phyloP scores from a whole-genome alignment of 2,329 filamentous ascomycete genomes.

The Alternaria atra region DNA sequence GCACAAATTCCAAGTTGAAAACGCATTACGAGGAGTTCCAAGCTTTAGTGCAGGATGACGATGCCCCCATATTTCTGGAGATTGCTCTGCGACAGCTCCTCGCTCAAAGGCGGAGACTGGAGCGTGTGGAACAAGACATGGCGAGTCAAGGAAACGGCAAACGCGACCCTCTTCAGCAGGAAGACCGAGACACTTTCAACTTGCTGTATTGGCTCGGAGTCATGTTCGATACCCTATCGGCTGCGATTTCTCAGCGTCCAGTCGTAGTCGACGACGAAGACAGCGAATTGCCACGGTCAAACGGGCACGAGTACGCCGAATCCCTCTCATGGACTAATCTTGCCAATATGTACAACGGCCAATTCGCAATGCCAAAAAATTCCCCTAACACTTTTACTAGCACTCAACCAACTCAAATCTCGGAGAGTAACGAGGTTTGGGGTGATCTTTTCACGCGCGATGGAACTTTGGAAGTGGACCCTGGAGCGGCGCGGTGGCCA shows the following conservation, averaged over 20 bases:
- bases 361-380: not conserved
- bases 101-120: slow-evolving; percentile 14
- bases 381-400: not conserved
- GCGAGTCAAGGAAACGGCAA: slow-evolving; percentile 20
- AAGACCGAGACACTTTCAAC: slow-evolving; percentile 59
- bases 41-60: slow-evolving; percentile 11
- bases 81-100: slow-evolving; percentile 15
- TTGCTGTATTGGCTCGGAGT: slow-evolving; percentile 67
- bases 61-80: slow-evolving; percentile 13
- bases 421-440: slow-evolving; percentile 26
- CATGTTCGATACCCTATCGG: slow-evolving; percentile 67
- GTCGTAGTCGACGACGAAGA: slow-evolving; percentile 58
- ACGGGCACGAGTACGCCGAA: not conserved
- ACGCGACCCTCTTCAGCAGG: slow-evolving; percentile 32
- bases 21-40: slow-evolving; percentile 13
- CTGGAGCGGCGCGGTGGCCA: slow-evolving; percentile 12
- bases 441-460: slow-evolving; percentile 16
- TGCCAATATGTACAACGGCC: slow-evolving; percentile 17
- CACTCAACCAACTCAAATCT: slow-evolving; percentile 50
- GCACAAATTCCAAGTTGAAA: not conserved
- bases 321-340: not conserved
- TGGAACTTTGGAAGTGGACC: not conserved
- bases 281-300: slow-evolving; percentile 47
- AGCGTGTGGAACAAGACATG: slow-evolving; percentile 13
- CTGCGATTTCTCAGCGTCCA: slow-evolving; percentile 62